phyloP scores from a whole-genome alignment of 768 basidiomycete species.

The Russula virescens region DNA sequence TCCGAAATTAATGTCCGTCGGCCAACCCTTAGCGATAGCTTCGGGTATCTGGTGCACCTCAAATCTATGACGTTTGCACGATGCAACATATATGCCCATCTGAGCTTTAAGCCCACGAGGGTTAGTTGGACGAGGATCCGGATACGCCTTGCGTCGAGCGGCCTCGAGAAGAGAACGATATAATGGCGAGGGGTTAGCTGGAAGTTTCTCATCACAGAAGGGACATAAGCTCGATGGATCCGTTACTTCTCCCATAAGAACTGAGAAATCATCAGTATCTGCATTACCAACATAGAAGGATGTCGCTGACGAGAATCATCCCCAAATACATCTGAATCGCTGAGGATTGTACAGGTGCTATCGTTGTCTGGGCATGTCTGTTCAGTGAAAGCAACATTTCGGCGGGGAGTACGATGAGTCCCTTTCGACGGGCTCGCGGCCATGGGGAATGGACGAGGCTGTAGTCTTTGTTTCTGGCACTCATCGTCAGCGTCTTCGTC shows the following conservation, averaged over 20 bases:
- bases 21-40: constrained; percentile 71
- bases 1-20: constrained; percentile 62
- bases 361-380: not conserved
- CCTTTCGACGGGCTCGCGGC: not conserved
- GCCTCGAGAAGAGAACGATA: constrained; percentile 49
- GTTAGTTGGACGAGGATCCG: constrained; percentile 64
- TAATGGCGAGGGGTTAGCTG: constrained; percentile 52
- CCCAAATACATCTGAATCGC: not conserved
- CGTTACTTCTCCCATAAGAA: constrained; percentile 43
- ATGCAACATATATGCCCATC: constrained; percentile 49
- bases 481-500: constrained; percentile 13
- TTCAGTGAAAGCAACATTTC: not conserved
- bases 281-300: not conserved
- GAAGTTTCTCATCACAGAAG: constrained; percentile 71
- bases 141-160: constrained; percentile 48
- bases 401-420: not conserved
- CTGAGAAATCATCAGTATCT: constrained; percentile 31
- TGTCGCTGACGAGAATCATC: constrained; percentile 23
- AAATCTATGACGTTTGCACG: constrained; percentile 76
- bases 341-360: not conserved
- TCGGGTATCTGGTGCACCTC: constrained; percentile 68
- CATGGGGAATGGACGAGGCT: constrained; percentile 23
- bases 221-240: constrained; percentile 74
- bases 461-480: not conserved
- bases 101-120: constrained; percentile 54